phyloP scores from a whole-genome alignment of 2,329 filamentous ascomycete genomes.

The Domatiomyces globalis region DNA sequence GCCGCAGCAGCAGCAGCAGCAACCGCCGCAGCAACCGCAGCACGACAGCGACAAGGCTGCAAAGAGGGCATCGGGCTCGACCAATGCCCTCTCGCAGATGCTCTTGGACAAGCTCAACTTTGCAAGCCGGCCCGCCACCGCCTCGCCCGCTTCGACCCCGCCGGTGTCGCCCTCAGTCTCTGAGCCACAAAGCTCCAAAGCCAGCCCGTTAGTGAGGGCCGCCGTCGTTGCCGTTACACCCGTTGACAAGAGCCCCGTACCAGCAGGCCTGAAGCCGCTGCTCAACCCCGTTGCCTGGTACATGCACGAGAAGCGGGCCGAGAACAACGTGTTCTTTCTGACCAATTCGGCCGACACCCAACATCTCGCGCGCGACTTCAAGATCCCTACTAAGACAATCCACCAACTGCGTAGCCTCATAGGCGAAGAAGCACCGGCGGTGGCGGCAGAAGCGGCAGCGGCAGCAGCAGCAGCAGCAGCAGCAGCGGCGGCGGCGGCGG shows the following conservation, averaged over 20 bases:
- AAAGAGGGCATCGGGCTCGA: slow-evolving; percentile 11
- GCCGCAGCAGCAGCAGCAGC: not conserved
- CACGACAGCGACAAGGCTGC: slow-evolving; percentile 9
- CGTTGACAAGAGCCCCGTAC: slow-evolving; percentile 21
- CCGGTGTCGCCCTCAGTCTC: slow-evolving; percentile 31
- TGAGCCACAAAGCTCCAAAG: slow-evolving; percentile 28
- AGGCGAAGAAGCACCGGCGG: slow-evolving; percentile 30
- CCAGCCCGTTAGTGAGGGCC: slow-evolving; percentile 29
- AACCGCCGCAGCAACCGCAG: not conserved
- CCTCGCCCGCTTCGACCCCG: slow-evolving; percentile 28
- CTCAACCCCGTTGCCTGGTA: slow-evolving; percentile 34
- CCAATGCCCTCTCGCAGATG: slow-evolving; percentile 33
- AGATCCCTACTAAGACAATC: slow-evolving; percentile 34
- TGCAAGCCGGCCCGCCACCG: slow-evolving; percentile 27
- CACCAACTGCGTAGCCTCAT: slow-evolving; percentile 34
- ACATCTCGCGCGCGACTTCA: slow-evolving; percentile 33
- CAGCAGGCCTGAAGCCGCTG: slow-evolving; percentile 27
- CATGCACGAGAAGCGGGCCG: slow-evolving; percentile 23
- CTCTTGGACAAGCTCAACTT: slow-evolving; percentile 35
- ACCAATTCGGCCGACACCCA: slow-evolving; percentile 32
- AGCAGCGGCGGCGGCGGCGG: slow-evolving; percentile 13
- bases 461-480: slow-evolving; percentile 31
- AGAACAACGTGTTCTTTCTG: slow-evolving; percentile 26
- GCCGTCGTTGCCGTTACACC: slow-evolving; percentile 9
- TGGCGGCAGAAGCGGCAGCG: slow-evolving; percentile 6